Conservation (phyloP, 2,329 filamentous ascomycete genomes). For the Chaetomium sp. region DNA sequence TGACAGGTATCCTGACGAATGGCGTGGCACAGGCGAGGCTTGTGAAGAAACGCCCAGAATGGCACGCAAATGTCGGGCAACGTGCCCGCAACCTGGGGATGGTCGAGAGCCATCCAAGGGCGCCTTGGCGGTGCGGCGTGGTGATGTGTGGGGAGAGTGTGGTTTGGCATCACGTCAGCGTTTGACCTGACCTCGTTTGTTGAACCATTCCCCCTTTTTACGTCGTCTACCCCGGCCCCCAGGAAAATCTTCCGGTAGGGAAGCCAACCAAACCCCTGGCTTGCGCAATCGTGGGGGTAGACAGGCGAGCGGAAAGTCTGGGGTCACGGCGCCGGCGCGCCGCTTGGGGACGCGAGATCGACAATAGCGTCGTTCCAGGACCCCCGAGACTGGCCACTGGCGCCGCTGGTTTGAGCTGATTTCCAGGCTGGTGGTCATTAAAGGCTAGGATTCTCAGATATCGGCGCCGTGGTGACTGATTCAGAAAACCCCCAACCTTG, state of each 20-base stretch:
- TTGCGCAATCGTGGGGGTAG: slow-evolving; percentile 23
- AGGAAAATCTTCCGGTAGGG: slow-evolving; percentile 26
- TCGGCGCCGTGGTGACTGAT: not conserved
- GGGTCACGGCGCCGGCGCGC: slow-evolving; percentile 18
- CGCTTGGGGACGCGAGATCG: slow-evolving; percentile 16
- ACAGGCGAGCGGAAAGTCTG: slow-evolving; percentile 12
- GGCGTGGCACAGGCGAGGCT: slow-evolving; percentile 15
- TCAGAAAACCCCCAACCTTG: slow-evolving; percentile 8
- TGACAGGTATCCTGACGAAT: slow-evolving; percentile 22
- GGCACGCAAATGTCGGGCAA: slow-evolving; percentile 15
- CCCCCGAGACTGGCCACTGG: not conserved
- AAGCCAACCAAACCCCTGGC: slow-evolving; percentile 19
- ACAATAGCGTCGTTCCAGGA: slow-evolving; percentile 10
- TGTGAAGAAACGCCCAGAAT: not conserved
- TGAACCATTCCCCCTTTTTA: slow-evolving; percentile 6
- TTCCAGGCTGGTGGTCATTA: slow-evolving; percentile 1
- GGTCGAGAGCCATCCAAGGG: not conserved
- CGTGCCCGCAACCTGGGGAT: not conserved
- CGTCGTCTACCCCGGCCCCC: slow-evolving; percentile 11
- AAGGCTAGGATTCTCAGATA: not conserved
- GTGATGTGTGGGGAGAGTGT: slow-evolving; percentile 16
- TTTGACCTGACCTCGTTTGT: slow-evolving; percentile 18
- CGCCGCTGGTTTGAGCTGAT: slow-evolving; percentile 4
- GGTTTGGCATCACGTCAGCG: slow-evolving; percentile 31
- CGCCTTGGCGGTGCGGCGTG: not conserved